Evolutionary conservation across 176 grass and related monocot genomes (phyloP).

Genomic region (Musa beccarii): DNA sequence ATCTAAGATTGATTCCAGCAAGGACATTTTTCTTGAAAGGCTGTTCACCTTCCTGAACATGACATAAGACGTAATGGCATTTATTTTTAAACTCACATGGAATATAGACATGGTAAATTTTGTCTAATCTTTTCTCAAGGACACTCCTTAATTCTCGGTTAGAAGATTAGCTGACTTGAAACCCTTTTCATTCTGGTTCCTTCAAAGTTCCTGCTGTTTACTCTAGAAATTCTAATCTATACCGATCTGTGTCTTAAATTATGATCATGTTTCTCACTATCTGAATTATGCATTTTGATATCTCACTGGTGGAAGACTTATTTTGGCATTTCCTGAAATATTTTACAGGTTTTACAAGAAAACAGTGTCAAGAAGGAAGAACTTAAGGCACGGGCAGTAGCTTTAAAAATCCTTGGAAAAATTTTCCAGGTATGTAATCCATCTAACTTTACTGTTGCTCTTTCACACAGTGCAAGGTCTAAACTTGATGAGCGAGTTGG

Average conservation of each 20-base stretch:
- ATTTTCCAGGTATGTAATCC: slow-evolving; percentile 54
- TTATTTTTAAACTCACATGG: background rate
- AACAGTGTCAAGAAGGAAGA: slow-evolving; percentile 90
- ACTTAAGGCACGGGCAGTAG: slow-evolving; percentile 56
- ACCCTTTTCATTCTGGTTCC: background rate
- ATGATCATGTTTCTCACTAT: background rate
- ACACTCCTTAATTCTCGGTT: too few species aligned
- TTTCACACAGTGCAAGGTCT: background rate
- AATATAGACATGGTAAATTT: background rate
- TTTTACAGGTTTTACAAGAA: slow-evolving; percentile 68
- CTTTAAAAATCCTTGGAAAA: slow-evolving; percentile 85
- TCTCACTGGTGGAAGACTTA: background rate
- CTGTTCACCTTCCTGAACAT: background rate
- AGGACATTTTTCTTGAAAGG: background rate
- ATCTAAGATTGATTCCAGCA: background rate
- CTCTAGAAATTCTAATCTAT: background rate
- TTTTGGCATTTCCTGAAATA: background rate
- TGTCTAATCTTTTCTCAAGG: background rate
- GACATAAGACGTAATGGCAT: too few species aligned
- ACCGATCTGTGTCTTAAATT: background rate
- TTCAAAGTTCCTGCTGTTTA: background rate
- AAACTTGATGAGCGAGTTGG: background rate
- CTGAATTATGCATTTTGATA: background rate
- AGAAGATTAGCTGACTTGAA: background rate
- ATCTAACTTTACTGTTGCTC: background rate